Evolutionary conservation across 1,139 yeast genomes (phyloP).

Genomic region (Nadsonia starkeyi-henricii): DNA sequence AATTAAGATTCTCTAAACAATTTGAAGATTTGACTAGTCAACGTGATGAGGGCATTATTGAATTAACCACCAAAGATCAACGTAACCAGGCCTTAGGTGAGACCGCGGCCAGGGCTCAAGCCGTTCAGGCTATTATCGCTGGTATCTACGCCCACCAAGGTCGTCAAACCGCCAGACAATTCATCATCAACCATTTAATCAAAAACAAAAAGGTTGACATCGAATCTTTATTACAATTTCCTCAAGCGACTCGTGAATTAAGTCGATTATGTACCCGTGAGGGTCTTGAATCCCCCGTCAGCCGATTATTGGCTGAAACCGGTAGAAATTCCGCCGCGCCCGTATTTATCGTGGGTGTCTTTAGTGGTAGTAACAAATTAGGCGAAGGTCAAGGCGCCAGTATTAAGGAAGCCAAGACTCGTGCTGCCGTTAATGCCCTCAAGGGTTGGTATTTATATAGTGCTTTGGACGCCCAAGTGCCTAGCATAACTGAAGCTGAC

Average conservation of each 20-base stretch:
- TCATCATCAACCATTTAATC: slow-evolving; percentile 58
- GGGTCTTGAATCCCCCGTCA: slow-evolving; percentile 59
- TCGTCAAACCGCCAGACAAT: slow-evolving; percentile 43
- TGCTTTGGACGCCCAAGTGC: slow-evolving; percentile 49
- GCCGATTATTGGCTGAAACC: slow-evolving; percentile 80
- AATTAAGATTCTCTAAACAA: slow-evolving; percentile 17
- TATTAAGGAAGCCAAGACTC: slow-evolving; percentile 76
- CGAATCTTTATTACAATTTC: slow-evolving; percentile 60
- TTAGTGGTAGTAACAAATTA: slow-evolving; percentile 64
- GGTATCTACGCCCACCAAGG: slow-evolving; percentile 36
- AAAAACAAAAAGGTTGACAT: slow-evolving; percentile 61
- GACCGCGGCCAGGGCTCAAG: slow-evolving; percentile 13
- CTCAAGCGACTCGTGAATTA: slow-evolving; percentile 76
- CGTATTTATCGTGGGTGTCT: slow-evolving; percentile 82
- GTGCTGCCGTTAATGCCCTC: slow-evolving; percentile 84
- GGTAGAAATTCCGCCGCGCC: slow-evolving; percentile 82
- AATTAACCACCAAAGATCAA: slow-evolving; percentile 12
- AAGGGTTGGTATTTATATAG: slow-evolving; percentile 85
- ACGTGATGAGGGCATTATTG: slow-evolving; percentile 31
- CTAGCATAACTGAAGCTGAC: slow-evolving; percentile 17
- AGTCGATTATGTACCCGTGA: slow-evolving; percentile 68
- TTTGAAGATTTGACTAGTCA: slow-evolving; percentile 11
- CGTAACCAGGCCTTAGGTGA: slow-evolving; percentile 1
- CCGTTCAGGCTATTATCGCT: slow-evolving; percentile 36
- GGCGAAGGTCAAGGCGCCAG: slow-evolving; percentile 97